Evolutionary conservation across 805 yeast species (phyloP).

Genomic region (Jamesozyma piceae): DNA sequence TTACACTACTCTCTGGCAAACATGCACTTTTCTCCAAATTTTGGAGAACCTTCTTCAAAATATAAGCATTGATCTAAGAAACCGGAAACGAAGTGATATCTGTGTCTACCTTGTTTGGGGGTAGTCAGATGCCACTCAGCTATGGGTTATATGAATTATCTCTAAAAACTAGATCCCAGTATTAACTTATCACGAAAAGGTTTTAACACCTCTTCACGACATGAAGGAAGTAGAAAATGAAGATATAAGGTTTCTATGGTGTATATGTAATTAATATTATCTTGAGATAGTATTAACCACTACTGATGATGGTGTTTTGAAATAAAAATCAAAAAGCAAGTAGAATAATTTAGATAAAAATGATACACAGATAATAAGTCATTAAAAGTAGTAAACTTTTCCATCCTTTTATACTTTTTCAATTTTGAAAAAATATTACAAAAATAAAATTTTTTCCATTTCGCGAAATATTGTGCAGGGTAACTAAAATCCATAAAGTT

Average conservation of each 20-base stretch:
- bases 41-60: slow-evolving; percentile 21
- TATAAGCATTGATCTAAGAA: slow-evolving; percentile 30
- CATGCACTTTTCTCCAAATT: slow-evolving; percentile 22
- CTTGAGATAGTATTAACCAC: slow-evolving; percentile 37
- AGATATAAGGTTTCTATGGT: slow-evolving; percentile 31
- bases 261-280: slow-evolving; percentile 32
- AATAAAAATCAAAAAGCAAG: slow-evolving; percentile 9
- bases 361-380: too few relatives aligned
- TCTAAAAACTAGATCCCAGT: slow-evolving; percentile 27
- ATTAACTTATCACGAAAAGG: slow-evolving; percentile 25
- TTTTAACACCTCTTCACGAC: not conserved
- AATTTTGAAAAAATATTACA: not conserved
- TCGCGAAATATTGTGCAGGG: not conserved
- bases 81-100: slow-evolving; percentile 34
- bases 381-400: too few relatives aligned
- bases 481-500: not conserved
- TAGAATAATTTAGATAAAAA: not conserved
- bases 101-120: slow-evolving; percentile 34
- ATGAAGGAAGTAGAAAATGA: slow-evolving; percentile 20
- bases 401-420: slow-evolving; percentile 1
- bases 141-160: slow-evolving; percentile 29
- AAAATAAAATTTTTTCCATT: not conserved
- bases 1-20: slow-evolving; percentile 26
- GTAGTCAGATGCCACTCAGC: slow-evolving; percentile 32
- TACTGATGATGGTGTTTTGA: slow-evolving; percentile 32